phyloP scores from a whole-genome alignment of 805 yeast genomes.

The Nakazawaea pomicola region DNA sequence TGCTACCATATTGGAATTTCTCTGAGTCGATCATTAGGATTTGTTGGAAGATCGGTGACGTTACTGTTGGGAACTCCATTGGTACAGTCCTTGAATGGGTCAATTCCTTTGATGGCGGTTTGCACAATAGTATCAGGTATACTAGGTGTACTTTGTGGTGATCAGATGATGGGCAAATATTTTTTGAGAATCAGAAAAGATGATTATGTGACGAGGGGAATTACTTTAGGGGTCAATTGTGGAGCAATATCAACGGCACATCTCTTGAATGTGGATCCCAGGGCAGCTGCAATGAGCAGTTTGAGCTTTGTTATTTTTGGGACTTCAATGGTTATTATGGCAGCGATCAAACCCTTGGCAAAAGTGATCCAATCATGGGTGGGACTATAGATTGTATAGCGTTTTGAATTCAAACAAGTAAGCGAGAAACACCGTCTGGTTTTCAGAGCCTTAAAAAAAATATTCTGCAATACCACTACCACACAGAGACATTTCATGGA shows the following conservation, averaged over 20 bases:
- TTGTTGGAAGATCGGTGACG: constrained; percentile 75
- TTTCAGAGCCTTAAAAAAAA: too few species aligned
- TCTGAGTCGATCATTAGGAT: constrained; percentile 58
- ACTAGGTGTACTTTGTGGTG: constrained; percentile 65
- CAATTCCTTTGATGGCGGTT: constrained; percentile 69
- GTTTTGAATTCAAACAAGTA: too few species aligned
- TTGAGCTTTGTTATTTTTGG: constrained; percentile 71
- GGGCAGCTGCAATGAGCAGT: constrained; percentile 77
- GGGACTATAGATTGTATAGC: constrained; percentile 26
- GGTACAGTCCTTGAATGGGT: constrained; percentile 61
- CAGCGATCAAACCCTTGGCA: constrained; percentile 55
- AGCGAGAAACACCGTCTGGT: too few species aligned
- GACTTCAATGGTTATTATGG: constrained; percentile 63
- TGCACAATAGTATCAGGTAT: constrained; percentile 76
- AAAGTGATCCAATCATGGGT: constrained; percentile 41
- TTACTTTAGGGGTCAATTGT: constrained; percentile 71
- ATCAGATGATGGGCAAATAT: constrained; percentile 37
- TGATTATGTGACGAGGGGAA: constrained; percentile 73
- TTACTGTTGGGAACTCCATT: constrained; percentile 77
- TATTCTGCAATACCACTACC: too few species aligned
- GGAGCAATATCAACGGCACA: constrained; percentile 84
- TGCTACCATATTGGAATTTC: constrained; percentile 64
- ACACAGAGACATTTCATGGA: too few species aligned
- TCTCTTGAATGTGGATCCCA: constrained; percentile 59
- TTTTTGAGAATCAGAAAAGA: constrained; percentile 46